phyloP scores from a whole-genome alignment of 2,329 filamentous ascomycete species.

The Bipolaris zeicola region DNA sequence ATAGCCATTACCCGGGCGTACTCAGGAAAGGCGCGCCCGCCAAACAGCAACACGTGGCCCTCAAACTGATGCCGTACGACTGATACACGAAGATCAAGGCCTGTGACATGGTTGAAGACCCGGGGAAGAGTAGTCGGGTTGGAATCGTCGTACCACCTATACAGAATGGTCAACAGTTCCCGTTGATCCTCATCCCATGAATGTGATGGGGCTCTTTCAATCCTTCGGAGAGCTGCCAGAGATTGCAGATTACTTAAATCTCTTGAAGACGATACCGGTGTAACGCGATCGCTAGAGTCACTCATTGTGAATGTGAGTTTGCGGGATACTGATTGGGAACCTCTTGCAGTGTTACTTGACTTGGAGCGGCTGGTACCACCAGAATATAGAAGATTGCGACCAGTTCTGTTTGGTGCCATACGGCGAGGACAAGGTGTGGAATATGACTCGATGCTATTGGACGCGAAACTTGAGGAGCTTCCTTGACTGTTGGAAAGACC shows the following conservation, averaged over 20 bases:
- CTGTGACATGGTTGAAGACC: constrained; percentile 17
- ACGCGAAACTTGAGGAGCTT: background rate
- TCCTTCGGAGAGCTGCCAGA: background rate
- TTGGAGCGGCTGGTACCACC: background rate
- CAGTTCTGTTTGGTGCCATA: too few species aligned
- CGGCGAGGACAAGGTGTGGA: background rate
- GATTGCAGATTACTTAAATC: background rate
- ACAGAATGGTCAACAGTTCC: constrained; percentile 9
- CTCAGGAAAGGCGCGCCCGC: constrained; percentile 5
- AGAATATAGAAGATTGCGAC: background rate
- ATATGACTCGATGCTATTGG: background rate
- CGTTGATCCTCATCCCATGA: constrained; percentile 12
- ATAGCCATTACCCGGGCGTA: constrained; percentile 3
- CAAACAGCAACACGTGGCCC: constrained; percentile 9
- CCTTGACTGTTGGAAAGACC: too few species aligned
- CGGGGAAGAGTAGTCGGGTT: background rate
- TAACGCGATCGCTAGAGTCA: too few species aligned
- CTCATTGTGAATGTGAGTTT: background rate
- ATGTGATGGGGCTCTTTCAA: background rate
- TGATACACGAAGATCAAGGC: background rate
- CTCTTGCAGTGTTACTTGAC: fast-evolving
- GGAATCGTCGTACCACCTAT: constrained; percentile 12
- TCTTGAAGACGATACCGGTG: background rate
- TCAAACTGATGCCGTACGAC: constrained; percentile 11
- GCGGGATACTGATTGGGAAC: background rate